A percentile compares a stretch with the other conserved stretches of the same genome.
Evolutionary conservation across 2,329 filamentous ascomycete species (phyloP).

Genomic region (Aureobasidium sp.): DNA sequence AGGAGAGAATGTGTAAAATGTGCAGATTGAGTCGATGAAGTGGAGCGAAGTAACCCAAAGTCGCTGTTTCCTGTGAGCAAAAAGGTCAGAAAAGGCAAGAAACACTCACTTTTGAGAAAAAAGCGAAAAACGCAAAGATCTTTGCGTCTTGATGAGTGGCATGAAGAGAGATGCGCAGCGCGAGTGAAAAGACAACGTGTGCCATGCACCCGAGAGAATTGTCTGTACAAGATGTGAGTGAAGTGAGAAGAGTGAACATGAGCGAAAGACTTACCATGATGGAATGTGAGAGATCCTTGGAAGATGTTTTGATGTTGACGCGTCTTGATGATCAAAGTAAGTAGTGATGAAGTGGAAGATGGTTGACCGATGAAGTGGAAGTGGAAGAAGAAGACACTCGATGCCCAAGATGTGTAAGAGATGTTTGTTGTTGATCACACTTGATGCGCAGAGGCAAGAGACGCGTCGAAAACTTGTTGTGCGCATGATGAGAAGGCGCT

Average conservation of each 20-base stretch:
- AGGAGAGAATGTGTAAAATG: neutral
- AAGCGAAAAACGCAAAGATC: neutral
- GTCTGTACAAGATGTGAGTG: neutral
- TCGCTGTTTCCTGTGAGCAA: neutral
- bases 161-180: neutral
- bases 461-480: neutral
- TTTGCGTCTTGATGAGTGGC: neutral
- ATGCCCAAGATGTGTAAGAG: constrained; percentile 4
- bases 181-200: neutral
- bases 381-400: constrained; percentile 4
- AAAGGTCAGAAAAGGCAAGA: neutral
- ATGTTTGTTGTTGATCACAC: neutral
- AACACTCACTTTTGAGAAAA: neutral
- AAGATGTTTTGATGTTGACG: neutral
- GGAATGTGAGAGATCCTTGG: neutral
- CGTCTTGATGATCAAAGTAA: neutral
- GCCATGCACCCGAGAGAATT: neutral
- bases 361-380: constrained; percentile 4
- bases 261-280: neutral
- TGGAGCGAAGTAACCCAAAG: neutral
- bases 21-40: neutral
- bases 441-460: neutral
- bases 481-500: neutral
- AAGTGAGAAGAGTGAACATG: neutral
- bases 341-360: neutral